Conservation (phyloP, 306 rosid species). For the Corylus americana region DNA sequence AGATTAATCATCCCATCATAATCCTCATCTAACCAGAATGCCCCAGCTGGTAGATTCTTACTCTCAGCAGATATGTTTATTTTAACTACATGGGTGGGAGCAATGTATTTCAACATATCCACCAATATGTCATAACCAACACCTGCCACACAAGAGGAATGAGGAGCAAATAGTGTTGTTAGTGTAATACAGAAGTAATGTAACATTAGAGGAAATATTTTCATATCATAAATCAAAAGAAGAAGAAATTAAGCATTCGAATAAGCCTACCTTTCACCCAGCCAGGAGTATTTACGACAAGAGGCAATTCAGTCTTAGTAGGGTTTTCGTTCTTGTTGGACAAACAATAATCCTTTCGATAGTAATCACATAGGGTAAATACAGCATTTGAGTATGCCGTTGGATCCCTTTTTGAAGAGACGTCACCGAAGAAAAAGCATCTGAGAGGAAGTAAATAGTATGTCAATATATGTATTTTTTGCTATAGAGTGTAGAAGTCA, state of each 20-base stretch:
- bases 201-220: slow-evolving; percentile 6
- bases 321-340: slow-evolving; percentile 34
- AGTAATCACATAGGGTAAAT: slow-evolving; percentile 59
- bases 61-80: slow-evolving; percentile 62
- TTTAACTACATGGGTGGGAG: slow-evolving; percentile 82
- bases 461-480: slow-evolving; percentile 4
- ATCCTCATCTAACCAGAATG: slow-evolving; percentile 68
- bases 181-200: slow-evolving; percentile 19
- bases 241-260: background rate
- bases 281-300: slow-evolving; percentile 85
- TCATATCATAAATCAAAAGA: slow-evolving; percentile 13
- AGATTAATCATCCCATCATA: slow-evolving; percentile 40
- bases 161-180: slow-evolving; percentile 19
- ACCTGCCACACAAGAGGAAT: slow-evolving; percentile 49
- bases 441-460: slow-evolving; percentile 39
- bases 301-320: slow-evolving; percentile 62
- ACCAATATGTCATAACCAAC: slow-evolving; percentile 80
- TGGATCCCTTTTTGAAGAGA: slow-evolving; percentile 77
- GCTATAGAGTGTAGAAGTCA: slow-evolving; percentile 10
- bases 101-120: slow-evolving; percentile 64
- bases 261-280: slow-evolving; percentile 84
- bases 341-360: slow-evolving; percentile 44
- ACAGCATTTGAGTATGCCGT: slow-evolving; percentile 49
- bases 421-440: slow-evolving; percentile 84
- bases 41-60: slow-evolving; percentile 83